Percentiles rank a stretch among this genome's conserved stretches.
Conservation (phyloP, 2,329 filamentous ascomycete genomes). For the Ceratocystis destructans region DNA sequence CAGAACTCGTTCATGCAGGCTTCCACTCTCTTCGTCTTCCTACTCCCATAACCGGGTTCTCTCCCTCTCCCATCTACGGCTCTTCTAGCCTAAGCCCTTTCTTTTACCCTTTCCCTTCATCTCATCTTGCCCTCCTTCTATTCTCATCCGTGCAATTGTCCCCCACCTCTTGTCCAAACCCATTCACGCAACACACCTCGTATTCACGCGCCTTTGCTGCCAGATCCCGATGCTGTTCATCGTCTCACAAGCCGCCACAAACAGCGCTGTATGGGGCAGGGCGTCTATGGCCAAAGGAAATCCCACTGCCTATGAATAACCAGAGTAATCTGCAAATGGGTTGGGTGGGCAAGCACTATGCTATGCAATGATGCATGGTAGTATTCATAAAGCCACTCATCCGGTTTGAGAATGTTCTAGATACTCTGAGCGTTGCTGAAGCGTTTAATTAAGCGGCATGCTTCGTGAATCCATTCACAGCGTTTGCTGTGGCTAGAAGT, state of each 20-base stretch:
- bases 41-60: not conserved
- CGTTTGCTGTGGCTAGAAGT: not conserved
- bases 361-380: too few relatives aligned
- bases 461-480: not conserved
- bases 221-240: not conserved
- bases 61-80: not conserved
- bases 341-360: too few relatives aligned
- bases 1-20: not conserved
- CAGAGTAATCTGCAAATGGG: too few relatives aligned
- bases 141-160: too few relatives aligned
- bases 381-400: too few relatives aligned
- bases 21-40: not conserved
- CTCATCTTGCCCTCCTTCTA: too few relatives aligned
- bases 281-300: too few relatives aligned
- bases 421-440: not conserved
- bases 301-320: too few relatives aligned
- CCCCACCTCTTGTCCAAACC: too few relatives aligned
- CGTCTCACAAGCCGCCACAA: not conserved
- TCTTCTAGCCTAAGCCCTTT: not conserved
- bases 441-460: not conserved
- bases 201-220: not conserved
- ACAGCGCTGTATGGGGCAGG: too few relatives aligned
- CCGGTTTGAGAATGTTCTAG: not conserved
- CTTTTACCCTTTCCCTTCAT: too few relatives aligned
- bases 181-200: not conserved